Percentiles rank a stretch among this genome's conserved stretches.
phyloP scores from a whole-genome alignment of 1,284 basidiomycete species.

The Athelia psychrophila region DNA sequence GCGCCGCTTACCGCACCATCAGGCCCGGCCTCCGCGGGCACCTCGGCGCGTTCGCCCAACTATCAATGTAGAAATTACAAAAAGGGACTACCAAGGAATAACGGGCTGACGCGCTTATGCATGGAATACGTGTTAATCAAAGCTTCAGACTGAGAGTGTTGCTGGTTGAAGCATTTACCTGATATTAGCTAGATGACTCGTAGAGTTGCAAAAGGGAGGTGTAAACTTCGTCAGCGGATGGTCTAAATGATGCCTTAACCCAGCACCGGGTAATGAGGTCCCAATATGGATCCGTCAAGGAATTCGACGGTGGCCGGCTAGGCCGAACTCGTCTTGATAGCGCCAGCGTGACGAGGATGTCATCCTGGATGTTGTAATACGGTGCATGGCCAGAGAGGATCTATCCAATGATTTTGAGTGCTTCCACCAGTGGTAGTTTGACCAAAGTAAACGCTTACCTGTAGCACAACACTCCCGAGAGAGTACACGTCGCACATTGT shows the following conservation, averaged over 20 bases:
- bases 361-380: not conserved
- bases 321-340: not conserved
- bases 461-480: constrained; percentile 22
- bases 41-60: constrained; percentile 19
- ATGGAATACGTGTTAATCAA: too few species aligned
- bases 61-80: constrained; percentile 48
- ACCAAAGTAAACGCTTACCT: constrained; percentile 14
- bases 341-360: not conserved
- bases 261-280: not conserved
- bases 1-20: constrained; percentile 5
- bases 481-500: constrained; percentile 23
- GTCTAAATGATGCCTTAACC: not conserved
- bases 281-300: not conserved
- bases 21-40: constrained; percentile 3
- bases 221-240: too few species aligned
- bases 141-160: too few species aligned
- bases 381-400: not conserved
- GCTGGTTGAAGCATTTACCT: too few species aligned
- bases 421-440: not conserved
- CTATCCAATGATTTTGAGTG: not conserved
- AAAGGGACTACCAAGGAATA: too few species aligned
- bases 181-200: too few species aligned
- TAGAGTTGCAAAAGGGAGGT: too few species aligned
- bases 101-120: too few species aligned
- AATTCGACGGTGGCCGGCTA: not conserved